Evolutionary conservation across 345 rosid species (phyloP), one percentile per base, ranked within the genome.

Genomic region (Barbarea vulgaris): DNA sequence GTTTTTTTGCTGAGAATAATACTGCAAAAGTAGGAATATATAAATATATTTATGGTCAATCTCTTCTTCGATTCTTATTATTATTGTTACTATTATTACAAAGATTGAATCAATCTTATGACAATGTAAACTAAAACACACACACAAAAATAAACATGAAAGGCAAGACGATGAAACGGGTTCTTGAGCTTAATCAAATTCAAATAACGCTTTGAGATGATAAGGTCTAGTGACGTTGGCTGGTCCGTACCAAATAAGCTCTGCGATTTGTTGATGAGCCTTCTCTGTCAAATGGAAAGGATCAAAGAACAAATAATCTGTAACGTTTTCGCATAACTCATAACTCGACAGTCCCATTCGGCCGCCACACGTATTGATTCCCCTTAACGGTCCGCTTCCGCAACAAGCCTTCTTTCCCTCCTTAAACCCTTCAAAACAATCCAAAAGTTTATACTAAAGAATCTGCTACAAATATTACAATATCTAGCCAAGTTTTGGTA

Each of bases 231-330:
- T 77, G 6, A 78, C 25, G n/a, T 66, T 55, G 0, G 72, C 0
- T n/a, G 31, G 63, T 27, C 84, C 89, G 14, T 25, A 56, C 90
- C 87, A 86, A 31, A 79, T 64, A 10, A 83, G 36, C 27, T 83
- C n/a, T n/a, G n/a, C n/a, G n/a, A n/a, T n/a, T n/a, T n/a, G n/a
- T n/a, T n/a, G n/a, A n/a, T n/a, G n/a, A n/a, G n/a, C n/a, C n/a
- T n/a, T n/a, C n/a, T n/a, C 46, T 0, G 81, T 72, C 11, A 77
- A 59, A 78, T 85, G 86, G 42, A 3, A 47, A 1, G 17, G 27
- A 48, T 83, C 86, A 31, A 80, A 86, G 54, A 79, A 86, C 17
- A 86, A 5, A 24, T 79, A 81, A 5, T 79, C 83, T 3, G 14
- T 73, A 28, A 71, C 47, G 19, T 77, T 65, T 42, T 77, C 81